These are phyloP conservation scores for Macrolepiota fuliginosa DNA, from an alignment of 768 basidiomycete genomes.

Conservation along the genomic window DNA sequence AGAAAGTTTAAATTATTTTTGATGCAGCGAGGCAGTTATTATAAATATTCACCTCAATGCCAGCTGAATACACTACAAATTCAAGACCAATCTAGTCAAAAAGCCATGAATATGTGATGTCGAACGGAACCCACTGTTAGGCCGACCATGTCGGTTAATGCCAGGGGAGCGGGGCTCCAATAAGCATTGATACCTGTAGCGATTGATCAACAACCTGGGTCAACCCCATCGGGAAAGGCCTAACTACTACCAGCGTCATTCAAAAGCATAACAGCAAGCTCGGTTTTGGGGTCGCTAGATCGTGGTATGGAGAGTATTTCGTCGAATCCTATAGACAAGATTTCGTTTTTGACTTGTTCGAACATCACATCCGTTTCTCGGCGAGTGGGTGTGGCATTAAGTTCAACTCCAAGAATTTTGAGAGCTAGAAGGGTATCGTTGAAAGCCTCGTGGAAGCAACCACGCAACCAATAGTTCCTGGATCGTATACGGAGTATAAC, in stretches of 20 bases:
- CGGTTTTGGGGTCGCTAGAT: conserved; percentile 55
- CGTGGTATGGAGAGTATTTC: conserved; percentile 62
- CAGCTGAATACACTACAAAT: conserved; percentile 55
- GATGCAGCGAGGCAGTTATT: background rate
- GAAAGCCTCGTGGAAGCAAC: conserved; percentile 53
- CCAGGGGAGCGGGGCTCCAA: conserved; percentile 57
- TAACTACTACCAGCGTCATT: conserved; percentile 58
- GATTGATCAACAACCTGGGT: background rate
- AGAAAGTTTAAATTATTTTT: background rate
- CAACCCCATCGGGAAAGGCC: background rate
- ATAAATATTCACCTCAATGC: conserved; percentile 47
- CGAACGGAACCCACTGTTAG: conserved; percentile 47
- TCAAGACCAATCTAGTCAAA: background rate
- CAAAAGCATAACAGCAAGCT: conserved; percentile 62
- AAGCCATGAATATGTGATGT: background rate
- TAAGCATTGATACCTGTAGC: conserved; percentile 62
- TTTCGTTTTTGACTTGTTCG: conserved; percentile 68
- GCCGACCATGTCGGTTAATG: conserved; percentile 62
- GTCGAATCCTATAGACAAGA: conserved; percentile 66
- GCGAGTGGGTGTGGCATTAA: conserved; percentile 50
- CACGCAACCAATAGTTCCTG: conserved; percentile 61
- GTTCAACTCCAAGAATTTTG: conserved; percentile 58
- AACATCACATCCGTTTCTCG: conserved; percentile 63
- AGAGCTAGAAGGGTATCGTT: conserved; percentile 59
- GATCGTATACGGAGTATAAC: conserved; percentile 57